A percentile compares a stretch with the other conserved stretches of the same genome.
These are phyloP conservation scores for Penicillium angulare DNA, from an alignment of 495 filamentous ascomycete species.

Conservation along the genomic window DNA sequence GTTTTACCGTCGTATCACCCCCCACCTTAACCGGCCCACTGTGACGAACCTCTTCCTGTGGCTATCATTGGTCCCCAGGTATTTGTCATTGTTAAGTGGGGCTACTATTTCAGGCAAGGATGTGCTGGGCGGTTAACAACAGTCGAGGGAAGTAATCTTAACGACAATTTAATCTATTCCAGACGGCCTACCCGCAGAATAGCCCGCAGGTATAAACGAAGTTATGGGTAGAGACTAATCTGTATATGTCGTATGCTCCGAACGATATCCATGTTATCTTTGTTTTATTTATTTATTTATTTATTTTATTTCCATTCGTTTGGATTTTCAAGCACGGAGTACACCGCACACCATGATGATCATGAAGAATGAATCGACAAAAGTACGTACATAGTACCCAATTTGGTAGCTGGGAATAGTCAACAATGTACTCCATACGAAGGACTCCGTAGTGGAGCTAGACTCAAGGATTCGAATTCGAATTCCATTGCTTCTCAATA, in stretches of 20 bases:
- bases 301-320: too few species aligned
- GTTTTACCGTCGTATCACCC: constrained; percentile 4
- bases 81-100: constrained; percentile 39
- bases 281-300: too few species aligned
- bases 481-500: too few species aligned
- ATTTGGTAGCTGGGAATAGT: too few species aligned
- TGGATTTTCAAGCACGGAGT: too few species aligned
- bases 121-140: constrained; percentile 22
- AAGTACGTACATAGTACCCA: too few species aligned
- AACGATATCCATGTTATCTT: too few species aligned
- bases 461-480: not conserved
- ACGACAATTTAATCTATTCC: constrained; percentile 23
- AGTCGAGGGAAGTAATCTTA: constrained; percentile 2
- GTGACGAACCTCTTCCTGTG: constrained; percentile 7
- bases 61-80: constrained; percentile 17
- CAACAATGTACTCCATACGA: too few species aligned
- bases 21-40: constrained; percentile 1
- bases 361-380: too few species aligned
- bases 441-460: not conserved
- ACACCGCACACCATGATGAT: too few species aligned
- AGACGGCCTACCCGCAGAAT: constrained; percentile 4
- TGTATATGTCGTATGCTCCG: too few species aligned
- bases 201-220: not conserved
- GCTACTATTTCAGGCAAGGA: constrained; percentile 26
- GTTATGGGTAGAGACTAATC: too few species aligned